These are phyloP conservation scores for Coemansia sp. DNA, from an alignment of 192 early-diverging fungal genomes.

Conservation along the genomic window DNA sequence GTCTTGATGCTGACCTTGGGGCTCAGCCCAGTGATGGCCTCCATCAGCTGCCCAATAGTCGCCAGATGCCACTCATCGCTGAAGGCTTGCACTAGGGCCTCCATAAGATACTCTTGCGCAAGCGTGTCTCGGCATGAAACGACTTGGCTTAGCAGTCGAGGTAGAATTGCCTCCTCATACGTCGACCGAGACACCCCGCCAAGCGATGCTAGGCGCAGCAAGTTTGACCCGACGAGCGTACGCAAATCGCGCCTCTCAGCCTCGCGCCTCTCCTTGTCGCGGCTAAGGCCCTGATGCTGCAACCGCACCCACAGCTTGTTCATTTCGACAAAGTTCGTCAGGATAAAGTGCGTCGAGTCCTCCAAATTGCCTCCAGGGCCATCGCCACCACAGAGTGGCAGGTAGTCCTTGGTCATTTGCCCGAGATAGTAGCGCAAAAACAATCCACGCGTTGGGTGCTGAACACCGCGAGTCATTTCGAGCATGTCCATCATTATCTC, in stretches of 20 bases:
- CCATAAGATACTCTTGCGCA: slow-evolving; percentile 99
- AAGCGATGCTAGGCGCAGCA: slow-evolving; percentile 92
- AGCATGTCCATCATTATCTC: slow-evolving; percentile 99
- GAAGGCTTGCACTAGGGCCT: slow-evolving; percentile 98
- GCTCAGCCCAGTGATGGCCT: slow-evolving; percentile 88
- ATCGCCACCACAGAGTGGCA: slow-evolving; percentile 70
- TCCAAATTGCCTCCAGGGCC: slow-evolving; percentile 77
- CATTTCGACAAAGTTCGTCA: slow-evolving; percentile 99
- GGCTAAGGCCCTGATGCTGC: slow-evolving; percentile 93
- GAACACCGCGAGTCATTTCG: slow-evolving; percentile 98
- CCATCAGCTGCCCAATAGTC: slow-evolving; percentile 85
- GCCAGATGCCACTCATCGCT: slow-evolving; percentile 96
- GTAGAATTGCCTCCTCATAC: slow-evolving; percentile 88
- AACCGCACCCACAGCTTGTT: slow-evolving; percentile 99
- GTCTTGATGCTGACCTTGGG: slow-evolving; percentile 94
- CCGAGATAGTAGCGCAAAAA: slow-evolving; percentile 96
- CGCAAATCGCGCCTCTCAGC: slow-evolving; percentile 93
- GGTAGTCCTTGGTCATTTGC: slow-evolving; percentile 92
- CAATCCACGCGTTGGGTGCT: slow-evolving; percentile 97
- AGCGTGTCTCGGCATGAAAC: slow-evolving; percentile 96
- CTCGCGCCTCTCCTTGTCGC: slow-evolving; percentile 95
- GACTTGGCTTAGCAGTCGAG: slow-evolving; percentile 93
- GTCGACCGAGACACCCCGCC: slow-evolving; percentile 82
- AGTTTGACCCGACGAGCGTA: slow-evolving; percentile 95
- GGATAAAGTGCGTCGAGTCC: slow-evolving; percentile 94